Evolutionary conservation across 2,329 filamentous ascomycete species (phyloP).

Genomic region (Chaetothyriales sp.): DNA sequence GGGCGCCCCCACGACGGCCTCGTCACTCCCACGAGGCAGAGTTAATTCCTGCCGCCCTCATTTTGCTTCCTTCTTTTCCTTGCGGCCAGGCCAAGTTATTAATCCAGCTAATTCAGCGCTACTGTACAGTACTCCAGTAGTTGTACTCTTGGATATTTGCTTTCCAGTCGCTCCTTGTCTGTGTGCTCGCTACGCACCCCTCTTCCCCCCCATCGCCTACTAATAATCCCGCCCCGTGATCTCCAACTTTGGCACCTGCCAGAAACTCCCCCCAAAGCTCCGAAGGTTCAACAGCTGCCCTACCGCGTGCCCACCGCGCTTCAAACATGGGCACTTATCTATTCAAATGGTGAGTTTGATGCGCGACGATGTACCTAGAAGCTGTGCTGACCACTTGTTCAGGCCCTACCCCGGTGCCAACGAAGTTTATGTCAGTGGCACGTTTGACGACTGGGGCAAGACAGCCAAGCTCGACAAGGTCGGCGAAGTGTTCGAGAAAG

Average conservation of each 20-base stretch:
- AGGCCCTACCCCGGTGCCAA: conserved; percentile 65
- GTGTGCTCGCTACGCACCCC: neutral
- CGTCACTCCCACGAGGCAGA: neutral
- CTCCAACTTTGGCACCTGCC: neutral
- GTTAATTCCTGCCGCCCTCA: neutral
- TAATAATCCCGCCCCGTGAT: neutral
- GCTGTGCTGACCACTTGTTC: conserved; percentile 7
- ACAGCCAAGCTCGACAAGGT: conserved; percentile 67
- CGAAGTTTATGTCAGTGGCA: conserved; percentile 79
- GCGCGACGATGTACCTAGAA: neutral
- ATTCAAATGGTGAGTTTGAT: conserved; percentile 15
- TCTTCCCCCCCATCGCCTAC: neutral
- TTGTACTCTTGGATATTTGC: neutral
- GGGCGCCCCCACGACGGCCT: neutral
- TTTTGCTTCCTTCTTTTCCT: neutral
- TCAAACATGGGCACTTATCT: conserved; percentile 16
- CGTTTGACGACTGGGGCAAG: conserved; percentile 88
- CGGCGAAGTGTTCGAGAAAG: conserved; percentile 60
- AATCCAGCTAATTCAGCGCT: neutral
- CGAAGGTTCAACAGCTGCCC: neutral
- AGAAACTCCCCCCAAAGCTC: neutral
- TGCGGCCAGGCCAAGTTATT: neutral
- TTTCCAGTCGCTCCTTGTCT: neutral
- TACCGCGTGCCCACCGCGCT: neutral
- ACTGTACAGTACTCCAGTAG: neutral